phyloP scores from a whole-genome alignment of 306 rosid species.

The Trifolium subterraneum region DNA sequence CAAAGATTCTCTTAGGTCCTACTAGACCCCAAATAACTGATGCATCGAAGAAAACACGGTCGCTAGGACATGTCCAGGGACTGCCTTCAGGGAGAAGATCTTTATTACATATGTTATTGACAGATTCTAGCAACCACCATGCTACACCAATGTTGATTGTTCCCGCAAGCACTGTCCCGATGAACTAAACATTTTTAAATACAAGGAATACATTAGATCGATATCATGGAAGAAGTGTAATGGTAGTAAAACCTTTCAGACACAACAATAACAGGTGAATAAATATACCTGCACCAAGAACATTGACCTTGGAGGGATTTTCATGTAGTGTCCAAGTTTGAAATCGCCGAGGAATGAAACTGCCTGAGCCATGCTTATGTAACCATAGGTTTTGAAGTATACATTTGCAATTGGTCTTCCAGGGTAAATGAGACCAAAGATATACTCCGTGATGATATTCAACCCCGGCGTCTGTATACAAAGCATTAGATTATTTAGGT shows the following conservation, averaged over 20 bases:
- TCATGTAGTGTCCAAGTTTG: slow-evolving; percentile 86
- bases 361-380: slow-evolving; percentile 77
- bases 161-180: not conserved
- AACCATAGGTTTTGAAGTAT: slow-evolving; percentile 83
- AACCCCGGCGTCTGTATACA: slow-evolving; percentile 71
- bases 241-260: not conserved
- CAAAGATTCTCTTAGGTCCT: not conserved
- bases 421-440: slow-evolving; percentile 67
- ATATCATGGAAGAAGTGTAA: not conserved
- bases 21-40: not conserved
- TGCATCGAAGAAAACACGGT: not conserved
- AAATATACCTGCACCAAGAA: not conserved
- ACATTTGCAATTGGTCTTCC: slow-evolving; percentile 88
- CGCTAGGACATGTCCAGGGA: not conserved
- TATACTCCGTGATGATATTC: slow-evolving; percentile 75
- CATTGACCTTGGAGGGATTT: slow-evolving; percentile 58
- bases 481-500: slow-evolving; percentile 24
- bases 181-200: not conserved
- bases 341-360: slow-evolving; percentile 78
- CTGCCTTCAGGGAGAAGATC: not conserved
- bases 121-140: not conserved
- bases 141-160: not conserved
- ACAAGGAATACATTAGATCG: not conserved
- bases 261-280: not conserved
- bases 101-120: not conserved